Percentiles rank a stretch among this genome's conserved stretches.
phyloP scores from a whole-genome alignment of 257 asterid species.

The Solanum chmielewskii region DNA sequence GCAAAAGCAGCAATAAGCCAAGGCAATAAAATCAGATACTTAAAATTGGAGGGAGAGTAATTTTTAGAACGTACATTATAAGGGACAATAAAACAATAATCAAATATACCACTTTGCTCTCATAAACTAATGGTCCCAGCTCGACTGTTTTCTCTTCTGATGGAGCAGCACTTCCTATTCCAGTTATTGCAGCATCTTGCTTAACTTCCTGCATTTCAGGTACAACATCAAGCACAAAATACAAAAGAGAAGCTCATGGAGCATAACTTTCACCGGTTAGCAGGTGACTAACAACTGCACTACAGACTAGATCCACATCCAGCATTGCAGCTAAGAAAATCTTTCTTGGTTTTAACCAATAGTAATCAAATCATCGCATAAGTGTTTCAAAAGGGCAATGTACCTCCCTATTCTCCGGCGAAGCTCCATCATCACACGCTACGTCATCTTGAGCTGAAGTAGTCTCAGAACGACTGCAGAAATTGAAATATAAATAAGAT shows the following conservation, averaged over 20 bases:
- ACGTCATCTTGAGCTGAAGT: slow-evolving; percentile 33
- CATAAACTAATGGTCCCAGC: slow-evolving; percentile 45
- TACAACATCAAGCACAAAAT: background rate
- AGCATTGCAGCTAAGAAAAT: background rate
- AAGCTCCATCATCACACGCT: slow-evolving; percentile 21
- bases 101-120: slow-evolving; percentile 64
- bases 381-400: slow-evolving; percentile 2
- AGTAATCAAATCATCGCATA: background rate
- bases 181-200: slow-evolving; percentile 26
- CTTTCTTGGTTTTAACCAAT: background rate
- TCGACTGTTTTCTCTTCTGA: slow-evolving; percentile 57
- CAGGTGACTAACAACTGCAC: background rate
- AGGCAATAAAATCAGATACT: background rate
- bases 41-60: background rate
- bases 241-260: background rate
- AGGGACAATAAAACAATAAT: background rate
- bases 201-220: slow-evolving; percentile 40
- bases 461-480: slow-evolving; percentile 33
- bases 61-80: background rate
- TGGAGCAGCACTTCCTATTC: slow-evolving; percentile 19
- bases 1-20: background rate
- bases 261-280: background rate
- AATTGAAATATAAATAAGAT: background rate
- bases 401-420: slow-evolving; percentile 44
- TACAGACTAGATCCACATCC: background rate